Evolutionary conservation across 805 yeast genomes (phyloP).

Genomic region (Yamadazyma sp.): DNA sequence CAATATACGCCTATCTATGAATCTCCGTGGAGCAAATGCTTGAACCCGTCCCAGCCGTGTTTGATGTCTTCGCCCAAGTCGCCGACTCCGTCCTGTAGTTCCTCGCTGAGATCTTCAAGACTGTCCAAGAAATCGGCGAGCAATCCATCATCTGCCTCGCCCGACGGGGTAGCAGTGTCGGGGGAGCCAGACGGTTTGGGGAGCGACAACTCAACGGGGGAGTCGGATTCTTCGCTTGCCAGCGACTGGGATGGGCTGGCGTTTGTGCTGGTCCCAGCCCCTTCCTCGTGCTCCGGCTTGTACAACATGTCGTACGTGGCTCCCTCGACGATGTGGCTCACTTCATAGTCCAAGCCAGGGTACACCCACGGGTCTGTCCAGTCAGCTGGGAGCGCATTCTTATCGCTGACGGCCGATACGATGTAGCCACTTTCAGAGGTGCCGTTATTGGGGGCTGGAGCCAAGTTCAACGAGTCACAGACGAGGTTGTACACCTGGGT

Average conservation of each 20-base stretch:
- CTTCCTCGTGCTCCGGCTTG: conserved; percentile 17
- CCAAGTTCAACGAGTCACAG: conserved; percentile 57
- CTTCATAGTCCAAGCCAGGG: conserved; percentile 50
- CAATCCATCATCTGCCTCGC: neutral
- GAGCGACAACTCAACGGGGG: conserved; percentile 7
- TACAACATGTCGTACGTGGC: conserved; percentile 54
- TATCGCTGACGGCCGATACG: conserved; percentile 18
- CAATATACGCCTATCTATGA: too few relatives aligned
- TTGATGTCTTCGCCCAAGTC: conserved; percentile 15
- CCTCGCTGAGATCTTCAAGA: neutral
- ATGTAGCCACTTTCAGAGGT: conserved; percentile 18
- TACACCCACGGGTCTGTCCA: conserved; percentile 51
- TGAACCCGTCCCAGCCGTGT: conserved; percentile 5
- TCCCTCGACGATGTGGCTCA: conserved; percentile 43
- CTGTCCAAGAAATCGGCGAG: neutral
- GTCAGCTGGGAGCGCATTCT: conserved; percentile 31
- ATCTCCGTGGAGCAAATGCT: conserved; percentile 1
- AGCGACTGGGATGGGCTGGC: conserved; percentile 25
- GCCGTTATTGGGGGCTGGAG: conserved; percentile 64
- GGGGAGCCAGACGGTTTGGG: conserved; percentile 16
- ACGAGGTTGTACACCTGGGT: conserved; percentile 71
- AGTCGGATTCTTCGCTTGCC: conserved; percentile 23
- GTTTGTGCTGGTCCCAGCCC: conserved; percentile 23
- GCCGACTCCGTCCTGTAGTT: conserved; percentile 12
- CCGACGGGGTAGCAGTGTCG: neutral